These are phyloP conservation scores for Morella rubra DNA, from an alignment of 306 rosid genomes.

Conservation along the genomic window DNA sequence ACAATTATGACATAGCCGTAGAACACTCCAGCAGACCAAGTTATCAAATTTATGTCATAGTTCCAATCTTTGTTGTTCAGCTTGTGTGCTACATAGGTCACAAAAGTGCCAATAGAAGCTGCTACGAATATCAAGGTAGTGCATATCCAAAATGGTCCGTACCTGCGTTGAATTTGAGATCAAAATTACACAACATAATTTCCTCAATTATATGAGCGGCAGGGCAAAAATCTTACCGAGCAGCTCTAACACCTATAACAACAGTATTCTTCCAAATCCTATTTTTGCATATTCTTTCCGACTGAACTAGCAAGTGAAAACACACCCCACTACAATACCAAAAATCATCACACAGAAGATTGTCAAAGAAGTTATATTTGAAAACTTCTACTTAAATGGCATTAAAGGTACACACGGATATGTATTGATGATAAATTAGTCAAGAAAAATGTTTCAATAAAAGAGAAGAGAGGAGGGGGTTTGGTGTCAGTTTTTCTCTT, in stretches of 20 bases:
- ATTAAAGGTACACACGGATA: not conserved
- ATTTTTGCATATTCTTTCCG: not conserved
- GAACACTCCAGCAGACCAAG: conserved; percentile 98
- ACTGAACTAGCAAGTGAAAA: not conserved
- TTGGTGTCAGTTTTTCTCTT: too few species aligned
- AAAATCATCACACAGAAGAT: not conserved
- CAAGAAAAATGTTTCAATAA: not conserved
- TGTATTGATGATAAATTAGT: not conserved
- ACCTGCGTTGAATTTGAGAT: conserved; percentile 50
- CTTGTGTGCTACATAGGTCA: conserved; percentile 87
- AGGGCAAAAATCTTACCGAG: not conserved
- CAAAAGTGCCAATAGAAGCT: conserved; percentile 91
- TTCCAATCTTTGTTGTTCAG: conserved; percentile 72
- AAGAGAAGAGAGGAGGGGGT: not conserved
- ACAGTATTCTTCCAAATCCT: not conserved
- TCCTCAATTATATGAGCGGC: not conserved
- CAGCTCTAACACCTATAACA: not conserved
- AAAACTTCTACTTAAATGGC: not conserved
- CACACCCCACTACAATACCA: not conserved
- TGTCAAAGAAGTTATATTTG: not conserved
- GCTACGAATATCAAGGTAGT: conserved; percentile 93
- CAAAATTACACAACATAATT: not conserved
- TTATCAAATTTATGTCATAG: conserved; percentile 88
- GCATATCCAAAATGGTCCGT: conserved; percentile 99
- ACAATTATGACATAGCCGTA: conserved; percentile 85